phyloP scores from a whole-genome alignment of 768 basidiomycete genomes.

The Saitozyma podzolica region DNA sequence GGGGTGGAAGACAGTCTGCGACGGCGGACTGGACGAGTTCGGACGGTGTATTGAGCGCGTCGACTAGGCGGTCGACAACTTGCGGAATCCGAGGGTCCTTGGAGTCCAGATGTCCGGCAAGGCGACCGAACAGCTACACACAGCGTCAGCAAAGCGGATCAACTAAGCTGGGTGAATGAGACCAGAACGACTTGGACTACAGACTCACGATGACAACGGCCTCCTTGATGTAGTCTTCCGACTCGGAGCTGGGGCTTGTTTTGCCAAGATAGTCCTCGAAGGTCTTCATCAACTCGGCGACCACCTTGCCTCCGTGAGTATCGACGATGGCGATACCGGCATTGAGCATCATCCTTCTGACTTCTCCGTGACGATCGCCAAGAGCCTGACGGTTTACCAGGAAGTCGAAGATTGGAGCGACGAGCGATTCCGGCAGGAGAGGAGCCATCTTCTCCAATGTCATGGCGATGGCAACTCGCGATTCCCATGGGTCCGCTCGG shows the following conservation, averaged over 20 bases:
- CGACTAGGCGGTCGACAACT: slow-evolving; percentile 81
- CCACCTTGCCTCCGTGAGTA: slow-evolving; percentile 68
- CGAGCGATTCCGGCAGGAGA: slow-evolving; percentile 62
- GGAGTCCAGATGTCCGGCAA: slow-evolving; percentile 80
- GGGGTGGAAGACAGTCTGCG: slow-evolving; percentile 87
- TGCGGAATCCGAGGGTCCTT: slow-evolving; percentile 73
- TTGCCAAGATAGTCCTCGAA: slow-evolving; percentile 75
- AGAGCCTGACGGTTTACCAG: slow-evolving; percentile 81
- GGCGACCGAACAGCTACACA: slow-evolving; percentile 72
- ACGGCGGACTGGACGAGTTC: slow-evolving; percentile 97
- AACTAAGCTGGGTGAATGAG: not conserved
- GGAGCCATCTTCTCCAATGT: slow-evolving; percentile 70
- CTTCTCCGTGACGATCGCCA: slow-evolving; percentile 77
- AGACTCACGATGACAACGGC: slow-evolving; percentile 72
- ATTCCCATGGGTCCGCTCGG: slow-evolving; percentile 82
- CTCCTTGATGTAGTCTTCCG: slow-evolving; percentile 85
- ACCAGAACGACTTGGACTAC: not conserved
- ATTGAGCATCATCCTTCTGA: slow-evolving; percentile 81
- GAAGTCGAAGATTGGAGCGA: slow-evolving; percentile 77
- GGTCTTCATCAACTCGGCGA: slow-evolving; percentile 71
- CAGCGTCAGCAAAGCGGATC: slow-evolving; percentile 1
- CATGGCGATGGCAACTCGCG: slow-evolving; percentile 70
- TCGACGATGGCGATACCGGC: slow-evolving; percentile 83
- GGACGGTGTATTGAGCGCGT: slow-evolving; percentile 86
- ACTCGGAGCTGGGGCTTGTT: slow-evolving; percentile 64